Evolutionary conservation across 371 early-diverging fungal genomes (phyloP).

Genomic region (Blakeslea trispora): DNA sequence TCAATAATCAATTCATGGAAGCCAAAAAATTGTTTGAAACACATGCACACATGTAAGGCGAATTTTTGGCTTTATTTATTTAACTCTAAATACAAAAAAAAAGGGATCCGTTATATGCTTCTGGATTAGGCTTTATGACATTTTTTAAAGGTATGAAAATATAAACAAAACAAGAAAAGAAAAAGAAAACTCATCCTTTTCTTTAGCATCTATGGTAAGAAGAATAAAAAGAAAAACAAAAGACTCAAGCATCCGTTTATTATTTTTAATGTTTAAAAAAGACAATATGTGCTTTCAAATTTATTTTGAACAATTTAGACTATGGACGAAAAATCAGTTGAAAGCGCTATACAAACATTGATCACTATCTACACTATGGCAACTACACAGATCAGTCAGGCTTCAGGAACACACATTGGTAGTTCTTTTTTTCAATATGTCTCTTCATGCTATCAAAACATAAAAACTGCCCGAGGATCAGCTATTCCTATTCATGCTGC

Average conservation of each 20-base stretch:
- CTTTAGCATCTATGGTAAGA: conserved; percentile 41
- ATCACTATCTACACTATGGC: conserved; percentile 40
- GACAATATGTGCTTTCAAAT: background rate
- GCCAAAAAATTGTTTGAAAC: conserved; percentile 43
- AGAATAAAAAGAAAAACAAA: conserved; percentile 3
- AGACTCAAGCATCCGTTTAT: background rate
- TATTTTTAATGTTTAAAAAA: background rate
- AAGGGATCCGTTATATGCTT: conserved; percentile 49
- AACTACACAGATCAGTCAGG: conserved; percentile 46
- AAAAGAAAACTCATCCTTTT: background rate
- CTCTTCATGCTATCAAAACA: conserved; percentile 21
- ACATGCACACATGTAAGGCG: conserved; percentile 32
- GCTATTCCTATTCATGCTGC: conserved; percentile 15
- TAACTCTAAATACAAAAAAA: no score
- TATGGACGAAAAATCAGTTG: conserved; percentile 35
- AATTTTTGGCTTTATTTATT: no score
- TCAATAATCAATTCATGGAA: conserved; percentile 49
- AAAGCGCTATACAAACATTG: conserved; percentile 41
- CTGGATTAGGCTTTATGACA: conserved; percentile 50
- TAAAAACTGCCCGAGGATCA: conserved; percentile 23
- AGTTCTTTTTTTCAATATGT: conserved; percentile 21
- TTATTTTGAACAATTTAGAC: conserved; percentile 26
- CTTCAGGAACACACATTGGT: conserved; percentile 34
- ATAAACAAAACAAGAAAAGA: background rate
- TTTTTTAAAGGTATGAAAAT: conserved; percentile 47